Evolutionary conservation across 2,329 filamentous ascomycete genomes (phyloP), one percentile per base, ranked within the genome.

Genomic region (Leptographium procerum): DNA sequence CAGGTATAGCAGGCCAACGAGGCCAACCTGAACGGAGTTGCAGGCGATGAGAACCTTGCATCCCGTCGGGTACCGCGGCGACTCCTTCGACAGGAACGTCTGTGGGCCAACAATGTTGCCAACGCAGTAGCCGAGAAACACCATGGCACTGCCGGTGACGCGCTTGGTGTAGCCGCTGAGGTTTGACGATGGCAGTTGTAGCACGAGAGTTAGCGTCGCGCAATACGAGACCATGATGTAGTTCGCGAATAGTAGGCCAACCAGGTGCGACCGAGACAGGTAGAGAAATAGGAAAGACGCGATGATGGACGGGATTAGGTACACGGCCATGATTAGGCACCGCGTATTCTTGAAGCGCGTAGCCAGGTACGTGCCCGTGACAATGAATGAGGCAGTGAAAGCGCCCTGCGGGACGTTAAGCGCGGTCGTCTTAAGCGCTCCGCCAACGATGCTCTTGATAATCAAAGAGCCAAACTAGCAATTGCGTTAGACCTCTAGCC

Each of bases 101-200:
- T 54, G 52, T 13, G 52, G 52, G 24, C 52, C 52, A 24, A 54
- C 28, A 19, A 54, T 26, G 52, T 43, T 40, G 52, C 52, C 51
- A 14, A 16, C 51, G 22, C 51, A 53, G 33, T 53, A 53, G n/a
- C 14, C 51, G 29, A 36, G 7, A 26, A 54, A 54, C n/a, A 54
- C 52, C 14, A 40, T 16, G 34, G 34, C 52, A 10, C n/a, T 43
- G 22, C 19, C 33, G 24, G 52, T 54, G 4, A 43, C 11, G 33
- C 52, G 52, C 52, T 54, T 54, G 22, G 52, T 54, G 52, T 54
- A 54, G 52, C 52, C 52, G 52, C 52, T 24, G 22, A 54, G 11
- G 34, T 54, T 54, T 33, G 33, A 4, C 14, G 52, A n/a, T 10
- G 52, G 52, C 52, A 54, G 28, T 22, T 54, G 52, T 22, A 54